These are phyloP conservation scores for Lactarius hatsudake DNA, from an alignment of 768 basidiomycete genomes.

Conservation along the genomic window DNA sequence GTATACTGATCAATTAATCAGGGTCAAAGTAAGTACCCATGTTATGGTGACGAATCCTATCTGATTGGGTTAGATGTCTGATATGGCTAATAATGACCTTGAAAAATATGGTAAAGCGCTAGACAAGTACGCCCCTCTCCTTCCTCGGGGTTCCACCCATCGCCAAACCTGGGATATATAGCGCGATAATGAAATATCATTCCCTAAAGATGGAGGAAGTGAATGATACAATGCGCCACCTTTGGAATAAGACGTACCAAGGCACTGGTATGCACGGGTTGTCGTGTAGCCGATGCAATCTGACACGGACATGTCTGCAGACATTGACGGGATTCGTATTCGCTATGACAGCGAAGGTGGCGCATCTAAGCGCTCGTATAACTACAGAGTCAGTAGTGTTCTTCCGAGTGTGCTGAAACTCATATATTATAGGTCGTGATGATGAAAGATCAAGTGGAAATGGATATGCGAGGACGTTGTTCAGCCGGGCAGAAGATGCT, in stretches of 20 bases:
- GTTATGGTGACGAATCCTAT: background rate
- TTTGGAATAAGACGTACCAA: slow-evolving; percentile 99
- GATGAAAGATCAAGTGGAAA: slow-evolving; percentile 98
- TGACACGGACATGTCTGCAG: slow-evolving; percentile 40
- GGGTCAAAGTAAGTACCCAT: slow-evolving; percentile 71
- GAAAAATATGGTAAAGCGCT: slow-evolving; percentile 98
- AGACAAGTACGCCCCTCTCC: slow-evolving; percentile 68
- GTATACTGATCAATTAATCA: slow-evolving; percentile 88
- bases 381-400: slow-evolving; percentile 73
- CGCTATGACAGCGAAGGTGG: slow-evolving; percentile 91
- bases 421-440: slow-evolving; percentile 76
- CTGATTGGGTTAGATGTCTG: slow-evolving; percentile 67
- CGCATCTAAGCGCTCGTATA: slow-evolving; percentile 89
- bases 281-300: background rate
- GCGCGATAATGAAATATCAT: slow-evolving; percentile 99
- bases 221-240: slow-evolving; percentile 93
- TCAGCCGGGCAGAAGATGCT: slow-evolving; percentile 99
- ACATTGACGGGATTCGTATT: slow-evolving; percentile 97
- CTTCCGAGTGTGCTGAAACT: slow-evolving; percentile 18
- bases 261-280: slow-evolving; percentile 70
- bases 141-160: background rate
- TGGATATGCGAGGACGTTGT: slow-evolving; percentile 99
- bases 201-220: slow-evolving; percentile 98
- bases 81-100: slow-evolving; percentile 95
- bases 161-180: slow-evolving; percentile 36